These are phyloP conservation scores for Coelastrella sp. DNA, from an alignment of 139 green algal genomes.

Conservation along the genomic window DNA sequence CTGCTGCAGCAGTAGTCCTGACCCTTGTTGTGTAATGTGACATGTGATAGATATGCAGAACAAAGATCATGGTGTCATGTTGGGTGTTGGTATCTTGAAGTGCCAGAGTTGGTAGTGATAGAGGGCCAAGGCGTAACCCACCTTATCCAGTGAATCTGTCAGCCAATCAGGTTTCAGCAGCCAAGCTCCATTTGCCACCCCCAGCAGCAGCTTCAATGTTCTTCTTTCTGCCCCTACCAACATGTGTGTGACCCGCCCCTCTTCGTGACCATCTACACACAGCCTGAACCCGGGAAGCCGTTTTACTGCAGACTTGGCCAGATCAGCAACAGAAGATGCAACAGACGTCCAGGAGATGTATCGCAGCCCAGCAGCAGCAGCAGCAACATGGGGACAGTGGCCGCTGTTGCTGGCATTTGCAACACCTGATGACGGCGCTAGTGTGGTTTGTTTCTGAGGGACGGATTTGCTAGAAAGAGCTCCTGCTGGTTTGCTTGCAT, in stretches of 20 bases:
- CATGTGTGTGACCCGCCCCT: conserved; percentile 65
- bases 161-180: conserved; percentile 74
- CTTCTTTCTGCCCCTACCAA: conserved; percentile 66
- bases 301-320: conserved; percentile 20
- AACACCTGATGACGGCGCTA: too few species aligned
- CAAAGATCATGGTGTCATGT: too few species aligned
- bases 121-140: too few species aligned
- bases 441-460: too few species aligned
- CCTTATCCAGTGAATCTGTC: conserved; percentile 66
- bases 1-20: too few species aligned
- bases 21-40: too few species aligned
- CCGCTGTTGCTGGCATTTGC: too few species aligned
- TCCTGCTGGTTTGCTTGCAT: neutral
- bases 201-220: conserved; percentile 76
- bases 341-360: conserved; percentile 42
- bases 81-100: too few species aligned
- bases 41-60: too few species aligned
- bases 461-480: too few species aligned
- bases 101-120: too few species aligned
- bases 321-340: conserved; percentile 16
- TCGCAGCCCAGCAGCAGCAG: neutral
- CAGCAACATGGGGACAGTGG: too few species aligned
- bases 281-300: conserved; percentile 25
- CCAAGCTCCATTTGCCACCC: conserved; percentile 65
- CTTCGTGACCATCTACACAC: conserved; percentile 52